These are phyloP conservation scores for Kingdonia uniflora DNA, from an alignment of 164 flowering plant genomes.

Conservation along the genomic window DNA sequence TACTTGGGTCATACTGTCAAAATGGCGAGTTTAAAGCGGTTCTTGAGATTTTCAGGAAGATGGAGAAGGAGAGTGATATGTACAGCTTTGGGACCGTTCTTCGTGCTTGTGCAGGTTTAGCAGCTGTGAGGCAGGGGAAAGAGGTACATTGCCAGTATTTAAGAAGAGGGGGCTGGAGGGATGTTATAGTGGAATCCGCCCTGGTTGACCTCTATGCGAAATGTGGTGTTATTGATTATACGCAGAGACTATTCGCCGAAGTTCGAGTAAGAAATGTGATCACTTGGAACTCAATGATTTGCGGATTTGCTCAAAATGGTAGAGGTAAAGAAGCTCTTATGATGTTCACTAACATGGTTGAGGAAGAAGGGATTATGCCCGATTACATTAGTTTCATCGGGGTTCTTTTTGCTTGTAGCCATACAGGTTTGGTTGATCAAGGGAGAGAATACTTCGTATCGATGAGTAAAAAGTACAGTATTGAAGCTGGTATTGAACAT, in stretches of 20 bases:
- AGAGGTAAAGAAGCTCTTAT: conserved; percentile 48
- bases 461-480: conserved; percentile 44
- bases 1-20: conserved; percentile 71
- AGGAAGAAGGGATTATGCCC: conserved; percentile 43
- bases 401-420: conserved; percentile 83
- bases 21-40: conserved; percentile 46
- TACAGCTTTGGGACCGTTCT: conserved; percentile 80
- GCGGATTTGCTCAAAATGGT: conserved; percentile 85
- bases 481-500: conserved; percentile 57
- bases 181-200: conserved; percentile 81
- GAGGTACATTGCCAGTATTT: conserved; percentile 84
- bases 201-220: conserved; percentile 83
- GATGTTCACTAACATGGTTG: conserved; percentile 47
- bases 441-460: conserved; percentile 45
- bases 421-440: conserved; percentile 59
- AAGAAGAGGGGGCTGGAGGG: conserved; percentile 45
- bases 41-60: conserved; percentile 40
- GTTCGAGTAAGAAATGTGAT: conserved; percentile 49
- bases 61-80: conserved; percentile 33
- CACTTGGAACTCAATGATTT: conserved; percentile 84
- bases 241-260: conserved; percentile 31
- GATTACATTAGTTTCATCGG: conserved; percentile 68
- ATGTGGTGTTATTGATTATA: conserved; percentile 62
- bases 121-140: conserved; percentile 62
- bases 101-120: conserved; percentile 78